Evolutionary conservation across 2,329 filamentous ascomycete genomes (phyloP), one percentile per base, ranked within the genome.

Genomic region (Sporothrix curviconia): DNA sequence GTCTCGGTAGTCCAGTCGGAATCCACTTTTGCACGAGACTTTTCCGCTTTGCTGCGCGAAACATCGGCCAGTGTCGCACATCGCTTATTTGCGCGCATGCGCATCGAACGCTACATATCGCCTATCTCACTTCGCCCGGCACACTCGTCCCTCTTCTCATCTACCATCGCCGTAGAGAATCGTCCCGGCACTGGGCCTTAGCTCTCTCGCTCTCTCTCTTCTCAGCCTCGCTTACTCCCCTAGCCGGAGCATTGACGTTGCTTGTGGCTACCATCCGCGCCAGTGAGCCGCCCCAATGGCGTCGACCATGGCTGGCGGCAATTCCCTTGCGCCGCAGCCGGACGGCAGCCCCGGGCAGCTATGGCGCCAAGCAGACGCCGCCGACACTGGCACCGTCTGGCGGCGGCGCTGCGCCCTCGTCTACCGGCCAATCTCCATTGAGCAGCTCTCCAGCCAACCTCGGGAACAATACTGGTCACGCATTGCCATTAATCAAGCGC

Each of bases 401-500:
- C 3, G 42, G 39, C 17, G 22, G 28, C 2, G 39, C 36, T 42
- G 50, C 24, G 8, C 42, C 37, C 24, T 37, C 51, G 11, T 54
- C 51, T 1, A n/a, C 37, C 50, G 37, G 32, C 39, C 37, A 42
- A 24, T 53, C 51, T 3, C 28, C 24, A 7, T 17, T 22, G 12
- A 28, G 17, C 12, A 28, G 28, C 14, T 30, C 40, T 4, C 17
- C 52, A 4, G 37, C 28, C 32, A 46, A 37, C 17, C 37, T n/a
- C 4, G 46, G 34, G 7, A 51, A 36, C 32, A 49, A 42, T 24
- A 50, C n/a, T n/a, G n/a, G n/a, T n/a, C n/a, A n/a, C n/a, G n/a
- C 56, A 17, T 44, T 54, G 34, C 56, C 54, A 30, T 19, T 62
- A 30, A 50, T 63, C 56, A 65, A 65, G 49, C 63, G 63, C 17